Base-by-base conservation (phyloP, 176 grass and related monocot genomes). In the Oryza punctata region DNA sequence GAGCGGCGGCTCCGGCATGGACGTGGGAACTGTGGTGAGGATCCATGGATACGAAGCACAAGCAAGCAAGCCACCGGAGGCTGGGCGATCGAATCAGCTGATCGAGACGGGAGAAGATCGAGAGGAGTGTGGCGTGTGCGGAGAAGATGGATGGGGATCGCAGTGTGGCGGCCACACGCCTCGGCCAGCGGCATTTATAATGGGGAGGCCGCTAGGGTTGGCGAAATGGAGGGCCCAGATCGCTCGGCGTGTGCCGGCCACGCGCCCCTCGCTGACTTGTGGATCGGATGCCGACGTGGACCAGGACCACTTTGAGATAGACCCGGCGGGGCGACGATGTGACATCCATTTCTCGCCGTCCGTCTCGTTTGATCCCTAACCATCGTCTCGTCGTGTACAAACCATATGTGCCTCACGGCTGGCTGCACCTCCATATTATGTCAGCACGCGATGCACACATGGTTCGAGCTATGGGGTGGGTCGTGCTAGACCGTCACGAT, bases 151-250 rank as follows among this genome's bases (percentile, higher is more conserved):
- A 76, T 70, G 54, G 66, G 57, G 37, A 73, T 37, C 32, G 63
- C 68, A 70, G 87, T 89, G 87, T 94, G 94, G 81, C 86, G 7
- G 84, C 59, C 94, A 96, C 91, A 91, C 90, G 88, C 94, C 90
- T 23, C 26, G 33, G 70, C 44, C 1, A 6, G 1, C 4, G 52
- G 6, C 65, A 91, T 87, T 91, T 91, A 93, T 96, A 84, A n/a
- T n/a, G 67, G 5, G 14, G 63, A 75, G 21, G 7, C 28, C 0
- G 29, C 69, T 80, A 84, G 84, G 70, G 61, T 87, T 87, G 37
- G 26, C 12, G 29, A 21, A 64, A 64, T 50, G 89, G 80, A 90
- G 38, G 80, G 80, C 49, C 46, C 12, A 4, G 79, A 75, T 78
- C 3, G 27, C 61, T 4, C 12, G 4, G 49, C 38, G 49, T 83